Percentiles rank a stretch among this genome's conserved stretches.
These are phyloP conservation scores for Dictyostelium intermedium DNA, from an alignment of 78 protist genomes.

Conservation along the genomic window DNA sequence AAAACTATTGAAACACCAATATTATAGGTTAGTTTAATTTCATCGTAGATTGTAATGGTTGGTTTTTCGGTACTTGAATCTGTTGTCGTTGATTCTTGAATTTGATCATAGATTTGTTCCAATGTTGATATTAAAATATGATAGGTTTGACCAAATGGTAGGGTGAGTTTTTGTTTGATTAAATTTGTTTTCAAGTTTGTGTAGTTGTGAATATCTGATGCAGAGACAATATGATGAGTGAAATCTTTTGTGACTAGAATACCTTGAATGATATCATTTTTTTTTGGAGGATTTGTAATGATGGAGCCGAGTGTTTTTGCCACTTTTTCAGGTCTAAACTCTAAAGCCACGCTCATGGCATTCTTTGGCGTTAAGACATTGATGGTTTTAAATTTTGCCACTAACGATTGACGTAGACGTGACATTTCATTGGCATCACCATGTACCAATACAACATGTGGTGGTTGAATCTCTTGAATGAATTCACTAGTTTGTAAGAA, in stretches of 20 bases:
- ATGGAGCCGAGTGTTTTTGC: conserved; percentile 74
- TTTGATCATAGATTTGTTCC: conserved; percentile 70
- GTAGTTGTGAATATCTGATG: conserved; percentile 57
- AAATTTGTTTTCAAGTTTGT: conserved; percentile 68
- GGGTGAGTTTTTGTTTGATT: conserved; percentile 38
- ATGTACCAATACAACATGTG: conserved; percentile 92
- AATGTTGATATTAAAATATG: conserved; percentile 40
- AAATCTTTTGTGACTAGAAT: conserved; percentile 81
- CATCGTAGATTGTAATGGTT: background rate
- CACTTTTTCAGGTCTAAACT: conserved; percentile 56
- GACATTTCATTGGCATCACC: conserved; percentile 93
- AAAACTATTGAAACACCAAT: conserved; percentile 5
- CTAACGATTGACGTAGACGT: conserved; percentile 70
- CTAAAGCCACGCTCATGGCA: conserved; percentile 36
- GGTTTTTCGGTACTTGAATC: background rate
- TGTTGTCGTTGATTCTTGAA: background rate
- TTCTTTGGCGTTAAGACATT: conserved; percentile 76
- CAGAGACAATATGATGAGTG: conserved; percentile 51
- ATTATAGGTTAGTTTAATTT: conserved; percentile 14
- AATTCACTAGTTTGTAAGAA: conserved; percentile 91
- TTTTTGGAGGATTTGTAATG: conserved; percentile 26
- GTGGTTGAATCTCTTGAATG: conserved; percentile 88
- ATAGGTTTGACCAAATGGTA: conserved; percentile 60
- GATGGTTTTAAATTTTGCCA: conserved; percentile 52
- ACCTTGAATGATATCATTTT: conserved; percentile 33